Evolutionary conservation across 108 stramenopile species (phyloP).

Genomic region (Cyclostephanos tholiformis): DNA sequence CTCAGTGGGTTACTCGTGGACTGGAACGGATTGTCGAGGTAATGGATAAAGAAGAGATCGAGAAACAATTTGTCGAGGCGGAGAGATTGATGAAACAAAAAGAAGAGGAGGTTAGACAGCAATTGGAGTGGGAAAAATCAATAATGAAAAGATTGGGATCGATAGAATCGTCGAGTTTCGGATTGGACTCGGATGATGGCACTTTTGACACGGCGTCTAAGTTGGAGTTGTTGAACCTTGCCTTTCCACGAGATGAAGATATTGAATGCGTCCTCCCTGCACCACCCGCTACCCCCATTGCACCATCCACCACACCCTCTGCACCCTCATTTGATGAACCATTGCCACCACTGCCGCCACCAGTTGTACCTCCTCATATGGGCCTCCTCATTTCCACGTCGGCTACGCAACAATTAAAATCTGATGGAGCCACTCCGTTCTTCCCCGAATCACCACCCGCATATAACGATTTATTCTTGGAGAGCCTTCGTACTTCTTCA

Average conservation of each 20-base stretch:
- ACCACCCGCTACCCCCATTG: neutral
- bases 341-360: constrained; percentile 42
- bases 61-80: constrained; percentile 24
- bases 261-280: constrained; percentile 35
- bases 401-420: constrained; percentile 47
- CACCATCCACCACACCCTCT: neutral
- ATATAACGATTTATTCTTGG: constrained; percentile 45
- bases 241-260: constrained; percentile 6
- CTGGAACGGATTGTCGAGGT: constrained; percentile 68
- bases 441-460: constrained; percentile 29
- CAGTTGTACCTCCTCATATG: constrained; percentile 44
- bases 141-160: constrained; percentile 44
- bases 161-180: constrained; percentile 20
- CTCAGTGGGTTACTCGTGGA: constrained; percentile 60
- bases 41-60: constrained; percentile 77
- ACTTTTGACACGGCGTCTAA: constrained; percentile 30
- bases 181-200: constrained; percentile 14
- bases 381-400: constrained; percentile 27
- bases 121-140: constrained; percentile 54
- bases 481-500: constrained; percentile 23
- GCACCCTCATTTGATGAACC: constrained; percentile 2
- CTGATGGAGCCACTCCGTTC: constrained; percentile 41
- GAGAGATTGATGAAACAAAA: constrained; percentile 34
- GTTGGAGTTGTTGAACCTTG: constrained; percentile 13
- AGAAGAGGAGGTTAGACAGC: constrained; percentile 42